Evolutionary conservation across 2,329 filamentous ascomycete species (phyloP), one percentile per base, ranked within the genome.

Genomic region (Blumeriella jaapii): DNA sequence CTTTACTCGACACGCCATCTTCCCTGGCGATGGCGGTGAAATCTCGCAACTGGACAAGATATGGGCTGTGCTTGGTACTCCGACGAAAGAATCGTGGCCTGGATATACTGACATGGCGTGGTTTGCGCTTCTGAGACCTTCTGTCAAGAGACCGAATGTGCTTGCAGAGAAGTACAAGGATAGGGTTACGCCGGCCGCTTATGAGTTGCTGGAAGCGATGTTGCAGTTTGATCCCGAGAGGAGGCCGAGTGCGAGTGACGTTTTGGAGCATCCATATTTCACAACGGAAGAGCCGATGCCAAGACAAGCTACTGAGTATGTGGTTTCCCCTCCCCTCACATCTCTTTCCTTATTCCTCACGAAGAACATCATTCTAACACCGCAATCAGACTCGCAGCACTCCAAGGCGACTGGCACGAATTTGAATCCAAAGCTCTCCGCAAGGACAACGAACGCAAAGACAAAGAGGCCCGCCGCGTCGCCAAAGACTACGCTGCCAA

Each of bases 391-490:
- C 70, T 98, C 31, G 76, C 79, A 40, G 66, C 78, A 31, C 69
- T 98, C 18, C 75, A 91, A 50, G 91, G 91, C 14, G 91, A 98
- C 51, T 98, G 91, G 91, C 91, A 98, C 55, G 91, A 98, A 56
- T 94, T 96, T 52, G 91, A 98, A 62, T 93, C 85, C 37, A 98
- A 98, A 62, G 87, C 86, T 11, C 67, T 94, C 16, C 71, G 91
- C 19, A 91, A 91, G 49, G 87, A 95, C 58, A 89, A 86, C 49
- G 84, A 91, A 57, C 73, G 74, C 36, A 60, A 62, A 38, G 73
- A 78, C 41, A 56, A 56, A 45, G 55, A 58, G 32, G 51, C 52
- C 9, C 43, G 51, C n/a, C 44, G 52, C 22, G 34, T 44, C 34
- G 45, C 47, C 4, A 47, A 53, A 32, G 53, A 55, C 33, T 49